A percentile compares a stretch with the other conserved stretches of the same genome.
Evolutionary conservation across 306 rosid genomes (phyloP).

Genomic region (Abrus precatorius): DNA sequence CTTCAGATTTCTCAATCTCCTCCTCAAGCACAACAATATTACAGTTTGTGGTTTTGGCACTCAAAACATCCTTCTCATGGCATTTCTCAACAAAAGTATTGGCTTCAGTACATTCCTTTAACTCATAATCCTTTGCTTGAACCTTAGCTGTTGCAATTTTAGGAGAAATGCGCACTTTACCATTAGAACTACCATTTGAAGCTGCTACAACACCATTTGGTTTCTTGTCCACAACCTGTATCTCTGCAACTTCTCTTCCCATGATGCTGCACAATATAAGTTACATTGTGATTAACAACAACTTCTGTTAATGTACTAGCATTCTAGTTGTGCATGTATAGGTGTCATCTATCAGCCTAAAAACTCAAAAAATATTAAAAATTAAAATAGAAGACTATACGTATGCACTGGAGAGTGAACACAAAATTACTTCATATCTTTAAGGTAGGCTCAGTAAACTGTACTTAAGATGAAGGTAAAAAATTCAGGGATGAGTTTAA

Average conservation of each 20-base stretch:
- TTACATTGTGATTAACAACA: constrained; percentile 37
- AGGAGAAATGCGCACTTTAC: constrained; percentile 56
- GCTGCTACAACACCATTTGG: constrained; percentile 53
- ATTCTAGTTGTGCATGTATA: constrained; percentile 36
- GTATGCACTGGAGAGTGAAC: background rate
- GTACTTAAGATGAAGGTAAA: background rate
- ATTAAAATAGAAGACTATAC: background rate
- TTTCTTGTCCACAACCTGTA: constrained; percentile 58
- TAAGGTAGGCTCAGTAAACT: background rate
- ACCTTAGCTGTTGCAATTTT: constrained; percentile 54
- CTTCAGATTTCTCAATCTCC: constrained; percentile 61
- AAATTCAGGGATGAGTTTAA: constrained; percentile 9
- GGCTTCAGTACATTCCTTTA: constrained; percentile 63
- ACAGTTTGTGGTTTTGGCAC: constrained; percentile 58
- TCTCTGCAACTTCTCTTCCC: constrained; percentile 87
- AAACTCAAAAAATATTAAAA: background rate
- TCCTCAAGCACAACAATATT: constrained; percentile 52
- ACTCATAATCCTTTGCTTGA: constrained; percentile 66
- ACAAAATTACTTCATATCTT: constrained; percentile 10
- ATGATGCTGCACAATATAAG: constrained; percentile 67
- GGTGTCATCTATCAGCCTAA: background rate
- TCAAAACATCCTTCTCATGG: constrained; percentile 60
- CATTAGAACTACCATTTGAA: constrained; percentile 59
- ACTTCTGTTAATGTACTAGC: background rate
- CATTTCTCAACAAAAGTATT: constrained; percentile 55